phyloP scores from a whole-genome alignment of 75 land plant species.

The Sequoia sempervirens region DNA sequence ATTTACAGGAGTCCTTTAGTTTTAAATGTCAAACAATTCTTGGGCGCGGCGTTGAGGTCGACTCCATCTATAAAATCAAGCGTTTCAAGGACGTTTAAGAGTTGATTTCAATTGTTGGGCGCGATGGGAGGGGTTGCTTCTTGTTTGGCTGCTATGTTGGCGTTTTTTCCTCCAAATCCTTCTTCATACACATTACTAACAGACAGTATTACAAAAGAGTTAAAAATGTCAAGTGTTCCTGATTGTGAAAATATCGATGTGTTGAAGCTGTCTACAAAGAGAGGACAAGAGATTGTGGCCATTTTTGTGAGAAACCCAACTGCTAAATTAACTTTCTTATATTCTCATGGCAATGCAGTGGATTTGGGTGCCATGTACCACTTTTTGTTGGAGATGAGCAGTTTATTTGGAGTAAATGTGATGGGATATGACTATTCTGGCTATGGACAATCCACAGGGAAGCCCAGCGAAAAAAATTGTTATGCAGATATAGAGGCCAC shows the following conservation, averaged over 20 bases:
- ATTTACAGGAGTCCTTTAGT: too few species aligned
- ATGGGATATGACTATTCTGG: constrained; percentile 67
- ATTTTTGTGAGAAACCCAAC: constrained; percentile 27
- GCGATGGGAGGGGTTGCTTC: constrained; percentile 52
- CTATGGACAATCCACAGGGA: constrained; percentile 58
- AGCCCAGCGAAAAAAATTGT: constrained; percentile 64
- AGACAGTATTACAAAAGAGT: constrained; percentile 23
- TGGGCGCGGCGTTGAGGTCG: too few species aligned
- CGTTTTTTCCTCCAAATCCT: constrained; percentile 56
- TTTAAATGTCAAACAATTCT: too few species aligned
- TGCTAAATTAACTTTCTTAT: constrained; percentile 36
- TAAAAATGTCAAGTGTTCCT: constrained; percentile 22
- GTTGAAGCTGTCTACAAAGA: constrained; percentile 20
- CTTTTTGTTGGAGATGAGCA: constrained; percentile 44
- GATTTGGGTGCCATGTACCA: constrained; percentile 49
- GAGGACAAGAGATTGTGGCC: constrained; percentile 49
- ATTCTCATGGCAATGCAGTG: constrained; percentile 62
- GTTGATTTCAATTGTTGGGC: not conserved
- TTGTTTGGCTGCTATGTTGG: constrained; percentile 46
- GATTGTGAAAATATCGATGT: constrained; percentile 28
- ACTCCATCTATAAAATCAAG: too few species aligned
- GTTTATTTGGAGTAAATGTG: constrained; percentile 33
- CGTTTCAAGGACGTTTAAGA: too few species aligned
- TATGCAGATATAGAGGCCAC: constrained; percentile 79
- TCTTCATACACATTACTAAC: constrained; percentile 34